Conservation (phyloP, 495 filamentous ascomycete species). For the Podospora anserina region DNA sequence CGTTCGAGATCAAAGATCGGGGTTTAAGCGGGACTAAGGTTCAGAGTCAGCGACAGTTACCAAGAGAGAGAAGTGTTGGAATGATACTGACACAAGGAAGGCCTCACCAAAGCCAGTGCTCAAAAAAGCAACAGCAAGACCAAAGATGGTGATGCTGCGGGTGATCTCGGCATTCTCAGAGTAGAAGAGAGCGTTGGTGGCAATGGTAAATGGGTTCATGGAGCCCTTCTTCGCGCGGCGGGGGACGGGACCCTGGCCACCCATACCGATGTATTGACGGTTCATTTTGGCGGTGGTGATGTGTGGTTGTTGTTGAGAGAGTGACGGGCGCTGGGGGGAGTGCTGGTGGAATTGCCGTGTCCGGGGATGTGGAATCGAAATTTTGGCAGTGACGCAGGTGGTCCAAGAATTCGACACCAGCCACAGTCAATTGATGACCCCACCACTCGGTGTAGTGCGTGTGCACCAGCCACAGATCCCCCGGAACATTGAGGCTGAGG, state of each 20-base stretch:
- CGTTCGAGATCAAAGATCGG: background rate
- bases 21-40: background rate
- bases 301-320: constrained; percentile 7
- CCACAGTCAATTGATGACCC: background rate
- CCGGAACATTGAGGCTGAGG: too few relatives aligned
- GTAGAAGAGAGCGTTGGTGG: constrained; percentile 38
- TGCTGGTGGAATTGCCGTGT: constrained; percentile 1
- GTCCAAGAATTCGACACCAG: constrained; percentile 2
- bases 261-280: background rate
- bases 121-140: constrained; percentile 68
- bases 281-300: constrained; percentile 30
- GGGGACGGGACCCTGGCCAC: constrained; percentile 23
- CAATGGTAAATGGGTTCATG: constrained; percentile 22
- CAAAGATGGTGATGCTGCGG: constrained; percentile 67
- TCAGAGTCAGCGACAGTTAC: background rate
- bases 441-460: background rate
- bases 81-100: constrained; percentile 24
- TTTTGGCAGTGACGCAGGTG: constrained; percentile 12
- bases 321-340: background rate
- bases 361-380: constrained; percentile 3
- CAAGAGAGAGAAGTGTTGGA: background rate
- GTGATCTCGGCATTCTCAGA: constrained; percentile 75
- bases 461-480: background rate
- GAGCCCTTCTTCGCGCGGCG: constrained; percentile 23
- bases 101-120: constrained; percentile 66